Base-by-base conservation (phyloP, 352 stramenopile genomes). In the Salisapilia sapeloensis region DNA sequence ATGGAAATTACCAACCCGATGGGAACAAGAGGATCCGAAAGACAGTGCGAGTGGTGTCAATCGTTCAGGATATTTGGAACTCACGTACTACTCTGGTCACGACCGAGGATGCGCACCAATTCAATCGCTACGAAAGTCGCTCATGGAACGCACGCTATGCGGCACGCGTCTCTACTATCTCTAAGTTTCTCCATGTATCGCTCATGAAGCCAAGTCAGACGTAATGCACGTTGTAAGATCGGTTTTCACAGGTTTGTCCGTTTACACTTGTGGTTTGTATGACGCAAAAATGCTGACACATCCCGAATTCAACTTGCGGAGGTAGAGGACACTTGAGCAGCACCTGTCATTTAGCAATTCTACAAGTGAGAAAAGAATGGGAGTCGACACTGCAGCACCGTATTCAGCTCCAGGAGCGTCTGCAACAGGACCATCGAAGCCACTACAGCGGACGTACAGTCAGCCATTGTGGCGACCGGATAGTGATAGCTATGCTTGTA, bases 1-100 rank as follows among this genome's bases (percentile, higher is more conserved):
- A 15, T 87, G 72, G 72, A 79, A 87, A 35, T 44, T 87, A 24
- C 71, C 71, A 1, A 51, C 64, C 30, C 67, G 69, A 4, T 87
- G 71, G 71, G 69, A 81, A 35, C 79, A 81, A 32, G 71, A 84
- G 38, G 62, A 84, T 38, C 56, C 50, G 17, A 72, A 78, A 18
- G 59, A 71, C 28, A 54, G 64, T 13, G 63, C 42, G 2, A 31
- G 39, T 19, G 53, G 71, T 24, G 67, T 83, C 19, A 81, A 81
- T 31, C 62, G 60, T 22, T 53, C 51, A 2, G 71, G 71, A 0
- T 84, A 58, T 27, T 44, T 87, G 4, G 48, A 70, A 33, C 47
- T 87, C 29, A 65, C 84, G 43, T 87, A 87, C 39, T 75, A 74
- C 29, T 80, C 71, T 12, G 62, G 57, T 1, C 50, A 59, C 28